Evolutionary conservation across 2,329 filamentous ascomycete genomes (phyloP).

Genomic region (Rhynchosporium graminicola): DNA sequence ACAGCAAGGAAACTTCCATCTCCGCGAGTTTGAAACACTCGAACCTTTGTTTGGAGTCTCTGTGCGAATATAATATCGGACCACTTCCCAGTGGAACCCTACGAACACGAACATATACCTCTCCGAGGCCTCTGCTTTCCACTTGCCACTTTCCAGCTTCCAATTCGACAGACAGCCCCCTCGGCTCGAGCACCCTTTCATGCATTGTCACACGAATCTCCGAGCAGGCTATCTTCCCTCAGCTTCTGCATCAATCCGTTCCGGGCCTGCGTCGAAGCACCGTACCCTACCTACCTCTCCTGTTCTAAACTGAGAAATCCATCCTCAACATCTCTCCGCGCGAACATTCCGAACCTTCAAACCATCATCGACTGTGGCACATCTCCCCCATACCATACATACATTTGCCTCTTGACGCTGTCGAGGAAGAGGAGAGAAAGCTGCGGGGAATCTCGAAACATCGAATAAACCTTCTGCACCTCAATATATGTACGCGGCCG

Average conservation of each 20-base stretch:
- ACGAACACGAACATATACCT: constrained; percentile 1
- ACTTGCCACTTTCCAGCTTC: neutral
- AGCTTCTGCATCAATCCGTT: constrained; percentile 30
- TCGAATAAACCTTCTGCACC: constrained; percentile 11
- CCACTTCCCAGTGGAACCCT: neutral
- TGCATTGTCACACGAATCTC: constrained; percentile 28
- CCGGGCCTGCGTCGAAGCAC: constrained; percentile 23
- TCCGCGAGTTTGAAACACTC: neutral
- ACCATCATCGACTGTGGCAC: constrained; percentile 10
- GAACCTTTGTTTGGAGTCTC: neutral
- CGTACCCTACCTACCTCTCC: constrained; percentile 18
- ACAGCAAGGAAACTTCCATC: neutral
- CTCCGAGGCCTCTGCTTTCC: constrained; percentile 1
- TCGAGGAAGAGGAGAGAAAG: constrained; percentile 13
- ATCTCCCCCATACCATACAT: constrained; percentile 15
- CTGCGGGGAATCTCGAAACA: constrained; percentile 3
- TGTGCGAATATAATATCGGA: neutral
- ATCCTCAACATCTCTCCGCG: constrained; percentile 7
- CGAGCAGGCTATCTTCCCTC: constrained; percentile 20
- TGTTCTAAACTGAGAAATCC: constrained; percentile 16
- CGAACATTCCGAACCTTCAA: constrained; percentile 14
- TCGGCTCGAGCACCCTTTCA: constrained; percentile 20
- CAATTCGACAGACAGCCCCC: no score
- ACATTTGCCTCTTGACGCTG: constrained; percentile 7
- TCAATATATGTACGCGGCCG: constrained; percentile 11